These are phyloP conservation scores for Tritrichomonas foetus DNA, from an alignment of 208 protist species.

Conservation along the genomic window DNA sequence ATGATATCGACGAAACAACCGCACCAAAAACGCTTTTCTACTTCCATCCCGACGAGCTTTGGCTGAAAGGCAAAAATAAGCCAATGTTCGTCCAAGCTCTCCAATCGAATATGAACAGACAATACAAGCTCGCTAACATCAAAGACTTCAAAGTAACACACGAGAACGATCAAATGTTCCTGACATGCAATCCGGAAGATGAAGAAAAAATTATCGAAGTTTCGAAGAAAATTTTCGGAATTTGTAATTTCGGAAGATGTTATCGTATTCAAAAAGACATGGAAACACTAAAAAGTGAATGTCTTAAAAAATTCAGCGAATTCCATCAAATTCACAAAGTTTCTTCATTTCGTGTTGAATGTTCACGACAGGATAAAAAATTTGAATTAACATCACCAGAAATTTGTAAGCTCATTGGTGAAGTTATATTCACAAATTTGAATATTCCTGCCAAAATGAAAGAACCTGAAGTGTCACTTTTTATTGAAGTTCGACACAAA, in stretches of 20 bases:
- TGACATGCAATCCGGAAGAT: neutral
- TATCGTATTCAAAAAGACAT: neutral
- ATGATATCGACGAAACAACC: neutral
- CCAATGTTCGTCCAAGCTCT: neutral
- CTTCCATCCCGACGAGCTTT: slow-evolving; percentile 16
- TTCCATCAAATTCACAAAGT: neutral
- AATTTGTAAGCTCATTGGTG: neutral
- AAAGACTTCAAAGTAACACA: neutral
- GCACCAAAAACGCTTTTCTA: neutral
- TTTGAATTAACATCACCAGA: neutral
- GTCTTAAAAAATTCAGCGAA: neutral
- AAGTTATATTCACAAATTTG: neutral
- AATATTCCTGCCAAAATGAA: neutral
- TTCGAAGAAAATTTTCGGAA: neutral
- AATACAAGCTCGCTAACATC: neutral
- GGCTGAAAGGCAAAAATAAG: slow-evolving; percentile 6
- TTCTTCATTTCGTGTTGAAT: neutral
- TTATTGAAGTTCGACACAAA: neutral
- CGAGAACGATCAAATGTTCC: neutral
- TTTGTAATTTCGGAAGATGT: neutral
- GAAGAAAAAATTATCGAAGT: neutral
- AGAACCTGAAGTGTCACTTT: neutral
- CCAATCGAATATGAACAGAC: neutral
- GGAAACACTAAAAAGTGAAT: neutral
- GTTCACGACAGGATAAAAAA: neutral